These are phyloP conservation scores for Metschnikowia peoriensis DNA, from an alignment of 805 yeast species.

Conservation along the genomic window DNA sequence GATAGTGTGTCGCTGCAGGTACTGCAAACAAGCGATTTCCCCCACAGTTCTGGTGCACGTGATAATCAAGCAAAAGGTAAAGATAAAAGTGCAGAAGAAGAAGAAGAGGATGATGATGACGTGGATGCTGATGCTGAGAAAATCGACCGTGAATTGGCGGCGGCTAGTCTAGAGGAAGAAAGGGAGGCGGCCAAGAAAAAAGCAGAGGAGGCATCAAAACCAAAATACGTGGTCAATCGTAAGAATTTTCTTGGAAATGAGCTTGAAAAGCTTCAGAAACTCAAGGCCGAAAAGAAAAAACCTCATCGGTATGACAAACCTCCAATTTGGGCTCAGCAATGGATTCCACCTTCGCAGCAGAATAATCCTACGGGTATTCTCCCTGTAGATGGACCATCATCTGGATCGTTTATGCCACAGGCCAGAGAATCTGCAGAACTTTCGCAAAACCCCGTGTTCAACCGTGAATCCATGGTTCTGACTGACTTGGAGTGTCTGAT, in stretches of 20 bases:
- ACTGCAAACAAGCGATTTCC: neutral
- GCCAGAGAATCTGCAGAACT: conserved; percentile 9
- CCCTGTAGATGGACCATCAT: neutral
- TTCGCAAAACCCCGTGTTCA: conserved; percentile 25
- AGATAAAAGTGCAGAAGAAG: conserved; percentile 6
- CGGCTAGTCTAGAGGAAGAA: conserved; percentile 6
- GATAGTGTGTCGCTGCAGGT: neutral
- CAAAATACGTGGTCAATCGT: neutral
- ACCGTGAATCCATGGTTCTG: conserved; percentile 29
- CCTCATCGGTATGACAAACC: conserved; percentile 63
- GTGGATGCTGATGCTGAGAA: conserved; percentile 9
- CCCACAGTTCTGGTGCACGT: neutral
- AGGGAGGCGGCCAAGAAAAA: neutral
- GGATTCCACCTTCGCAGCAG: conserved; percentile 32
- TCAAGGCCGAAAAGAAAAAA: conserved; percentile 31
- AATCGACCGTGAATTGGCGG: conserved; percentile 10
- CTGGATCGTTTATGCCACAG: neutral
- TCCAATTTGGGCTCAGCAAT: conserved; percentile 84
- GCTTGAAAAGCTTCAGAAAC: conserved; percentile 24
- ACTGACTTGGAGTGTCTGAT: conserved; percentile 51
- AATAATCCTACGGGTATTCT: neutral
- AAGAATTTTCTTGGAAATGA: conserved; percentile 18
- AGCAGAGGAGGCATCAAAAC: neutral
- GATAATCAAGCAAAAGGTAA: neutral
- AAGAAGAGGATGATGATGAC: conserved; percentile 6